Conservation (phyloP, 1,139 yeast species). For the Saccharomycopsis hybrid region DNA sequence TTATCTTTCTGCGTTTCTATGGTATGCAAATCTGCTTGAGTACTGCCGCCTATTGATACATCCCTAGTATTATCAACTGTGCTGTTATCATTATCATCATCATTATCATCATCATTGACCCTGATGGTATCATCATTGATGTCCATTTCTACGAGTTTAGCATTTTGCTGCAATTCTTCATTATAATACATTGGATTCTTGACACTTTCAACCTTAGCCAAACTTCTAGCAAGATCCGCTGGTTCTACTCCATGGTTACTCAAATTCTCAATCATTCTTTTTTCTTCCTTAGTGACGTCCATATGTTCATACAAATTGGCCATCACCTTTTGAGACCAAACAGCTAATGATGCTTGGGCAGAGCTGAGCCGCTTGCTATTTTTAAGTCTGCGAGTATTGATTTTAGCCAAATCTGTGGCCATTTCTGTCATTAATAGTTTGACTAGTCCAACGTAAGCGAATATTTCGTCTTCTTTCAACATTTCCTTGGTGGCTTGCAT, state of each 20-base stretch:
- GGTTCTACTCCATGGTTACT: constrained; percentile 80
- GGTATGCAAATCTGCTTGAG: neutral
- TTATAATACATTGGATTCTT: constrained; percentile 27
- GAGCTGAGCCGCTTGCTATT: constrained; percentile 54
- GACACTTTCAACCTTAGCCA: constrained; percentile 39
- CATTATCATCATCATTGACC: no score
- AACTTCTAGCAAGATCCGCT: constrained; percentile 57
- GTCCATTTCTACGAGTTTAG: constrained; percentile 16
- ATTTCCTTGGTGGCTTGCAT: constrained; percentile 74
- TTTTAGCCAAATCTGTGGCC: constrained; percentile 70
- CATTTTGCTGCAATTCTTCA: constrained; percentile 6
- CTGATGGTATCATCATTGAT: constrained; percentile 1
- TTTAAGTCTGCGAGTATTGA: constrained; percentile 41
- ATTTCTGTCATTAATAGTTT: constrained; percentile 70
- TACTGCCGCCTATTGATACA: neutral
- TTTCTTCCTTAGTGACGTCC: constrained; percentile 66
- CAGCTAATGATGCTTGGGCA: constrained; percentile 76
- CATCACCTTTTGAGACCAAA: constrained; percentile 78
- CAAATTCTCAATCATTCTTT: constrained; percentile 79
- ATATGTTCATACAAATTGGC: constrained; percentile 74
- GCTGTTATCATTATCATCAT: neutral
- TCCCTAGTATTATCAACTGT: neutral
- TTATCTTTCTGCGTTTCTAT: neutral
- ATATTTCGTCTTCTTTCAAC: constrained; percentile 77
- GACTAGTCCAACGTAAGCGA: constrained; percentile 86